Evolutionary conservation across 1,284 basidiomycete species (phyloP).

Genomic region (Trichosporon asahii): DNA sequence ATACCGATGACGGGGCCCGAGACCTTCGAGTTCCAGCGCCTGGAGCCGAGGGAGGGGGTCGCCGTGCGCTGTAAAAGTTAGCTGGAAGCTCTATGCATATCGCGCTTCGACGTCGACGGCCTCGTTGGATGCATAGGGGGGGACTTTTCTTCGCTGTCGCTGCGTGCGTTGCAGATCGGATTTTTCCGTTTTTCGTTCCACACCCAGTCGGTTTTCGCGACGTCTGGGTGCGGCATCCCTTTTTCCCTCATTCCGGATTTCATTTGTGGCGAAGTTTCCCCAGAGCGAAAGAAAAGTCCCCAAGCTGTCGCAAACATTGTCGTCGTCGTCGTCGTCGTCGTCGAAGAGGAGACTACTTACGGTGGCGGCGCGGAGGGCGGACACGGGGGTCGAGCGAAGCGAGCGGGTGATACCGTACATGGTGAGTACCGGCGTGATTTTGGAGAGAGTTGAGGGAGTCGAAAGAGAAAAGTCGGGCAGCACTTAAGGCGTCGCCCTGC

Average conservation of each 20-base stretch:
- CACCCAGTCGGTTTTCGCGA: neutral
- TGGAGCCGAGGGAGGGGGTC: constrained; percentile 37
- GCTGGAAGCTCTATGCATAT: neutral
- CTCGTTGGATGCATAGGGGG: neutral
- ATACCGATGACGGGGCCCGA: constrained; percentile 56
- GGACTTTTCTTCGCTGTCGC: neutral
- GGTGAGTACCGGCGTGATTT: constrained; percentile 21
- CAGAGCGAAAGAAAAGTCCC: neutral
- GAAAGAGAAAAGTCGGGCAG: constrained; percentile 8
- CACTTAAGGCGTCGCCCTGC: neutral
- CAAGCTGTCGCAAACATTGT: neutral
- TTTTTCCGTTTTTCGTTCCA: constrained; percentile 10
- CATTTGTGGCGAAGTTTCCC: neutral
- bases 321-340: neutral
- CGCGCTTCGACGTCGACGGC: neutral
- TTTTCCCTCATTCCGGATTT: too few relatives aligned
- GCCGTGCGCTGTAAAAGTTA: constrained; percentile 33
- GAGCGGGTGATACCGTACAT: constrained; percentile 46
- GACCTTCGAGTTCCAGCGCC: constrained; percentile 55
- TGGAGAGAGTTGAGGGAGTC: constrained; percentile 11
- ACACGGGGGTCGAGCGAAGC: constrained; percentile 28
- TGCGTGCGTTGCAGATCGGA: neutral
- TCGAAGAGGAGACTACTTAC: constrained; percentile 20
- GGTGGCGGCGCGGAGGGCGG: constrained; percentile 28
- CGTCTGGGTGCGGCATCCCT: neutral